Percentiles rank a stretch among this genome's conserved stretches.
Evolutionary conservation across 768 basidiomycete genomes (phyloP).

Genomic region (Rhizopogon salebrosus): DNA sequence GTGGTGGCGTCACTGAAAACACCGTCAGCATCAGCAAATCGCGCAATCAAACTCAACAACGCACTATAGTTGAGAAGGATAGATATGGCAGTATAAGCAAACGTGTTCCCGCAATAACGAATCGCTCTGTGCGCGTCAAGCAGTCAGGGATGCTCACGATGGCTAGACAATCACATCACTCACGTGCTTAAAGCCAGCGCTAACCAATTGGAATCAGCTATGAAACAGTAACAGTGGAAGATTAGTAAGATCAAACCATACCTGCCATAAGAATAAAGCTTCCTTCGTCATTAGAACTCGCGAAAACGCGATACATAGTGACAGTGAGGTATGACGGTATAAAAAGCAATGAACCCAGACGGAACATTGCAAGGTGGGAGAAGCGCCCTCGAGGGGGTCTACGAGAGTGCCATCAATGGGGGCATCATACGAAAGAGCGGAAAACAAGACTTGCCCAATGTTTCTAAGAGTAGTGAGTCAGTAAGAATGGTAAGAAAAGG

Average conservation of each 20-base stretch:
- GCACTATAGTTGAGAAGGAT: constrained; percentile 83
- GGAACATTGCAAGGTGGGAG: constrained; percentile 86
- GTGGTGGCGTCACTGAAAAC: constrained; percentile 79
- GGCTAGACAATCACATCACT: constrained; percentile 23
- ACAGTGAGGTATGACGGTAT: constrained; percentile 88
- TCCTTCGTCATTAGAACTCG: constrained; percentile 62
- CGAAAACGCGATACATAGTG: constrained; percentile 66
- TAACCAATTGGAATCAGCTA: constrained; percentile 22
- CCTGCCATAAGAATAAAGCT: constrained; percentile 80
- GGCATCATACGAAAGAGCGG: neutral
- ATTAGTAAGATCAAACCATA: constrained; percentile 29
- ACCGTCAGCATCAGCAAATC: neutral
- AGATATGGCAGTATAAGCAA: constrained; percentile 86
- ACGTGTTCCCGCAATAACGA: constrained; percentile 83
- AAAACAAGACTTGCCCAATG: constrained; percentile 46
- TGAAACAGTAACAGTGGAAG: constrained; percentile 4
- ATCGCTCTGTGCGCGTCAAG: constrained; percentile 51
- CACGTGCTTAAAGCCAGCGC: constrained; percentile 80
- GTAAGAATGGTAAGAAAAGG: neutral
- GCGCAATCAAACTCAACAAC: constrained; percentile 13
- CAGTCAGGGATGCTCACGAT: neutral
- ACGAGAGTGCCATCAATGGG: constrained; percentile 9
- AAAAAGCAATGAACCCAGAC: constrained; percentile 79
- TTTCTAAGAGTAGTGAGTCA: constrained; percentile 36
- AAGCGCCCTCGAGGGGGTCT: constrained; percentile 80